Conservation (phyloP, 2,329 filamentous ascomycete species). For the Raffaelea arxii region DNA sequence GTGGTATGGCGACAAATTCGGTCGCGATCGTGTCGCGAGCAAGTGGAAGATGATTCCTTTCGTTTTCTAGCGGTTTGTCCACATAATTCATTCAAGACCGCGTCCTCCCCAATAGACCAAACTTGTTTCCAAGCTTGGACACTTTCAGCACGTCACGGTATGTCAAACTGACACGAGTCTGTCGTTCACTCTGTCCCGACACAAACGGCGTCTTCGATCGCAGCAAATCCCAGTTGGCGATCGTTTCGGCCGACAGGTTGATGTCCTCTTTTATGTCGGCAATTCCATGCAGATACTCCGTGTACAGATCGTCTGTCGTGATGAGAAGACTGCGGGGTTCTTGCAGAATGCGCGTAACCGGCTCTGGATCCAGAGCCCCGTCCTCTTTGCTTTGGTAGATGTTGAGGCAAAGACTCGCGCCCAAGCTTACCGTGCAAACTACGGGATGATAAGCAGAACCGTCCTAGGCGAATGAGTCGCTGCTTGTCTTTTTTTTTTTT, state of each 20-base stretch:
- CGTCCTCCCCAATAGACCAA: conserved; percentile 37
- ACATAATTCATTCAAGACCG: conserved; percentile 14
- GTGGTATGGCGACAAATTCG: conserved; percentile 76
- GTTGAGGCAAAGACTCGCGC: conserved; percentile 67
- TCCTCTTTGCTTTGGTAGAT: conserved; percentile 56
- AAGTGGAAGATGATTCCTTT: conserved; percentile 72
- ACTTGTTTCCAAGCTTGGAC: conserved; percentile 59
- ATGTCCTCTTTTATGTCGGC: conserved; percentile 56
- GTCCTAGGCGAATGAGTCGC: conserved; percentile 39
- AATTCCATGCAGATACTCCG: conserved; percentile 66
- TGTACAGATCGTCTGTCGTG: conserved; percentile 60
- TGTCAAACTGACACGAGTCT: conserved; percentile 61
- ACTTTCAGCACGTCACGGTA: conserved; percentile 82
- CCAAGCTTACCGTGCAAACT: conserved; percentile 84
- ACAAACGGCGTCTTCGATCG: conserved; percentile 34
- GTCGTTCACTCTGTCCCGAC: conserved; percentile 46
- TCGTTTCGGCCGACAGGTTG: conserved; percentile 46
- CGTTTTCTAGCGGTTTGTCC: conserved; percentile 46
- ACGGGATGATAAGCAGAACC: conserved; percentile 78
- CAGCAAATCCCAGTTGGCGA: conserved; percentile 66
- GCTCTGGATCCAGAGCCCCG: conserved; percentile 43
- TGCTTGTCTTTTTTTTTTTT: neutral
- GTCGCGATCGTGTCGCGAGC: conserved; percentile 46
- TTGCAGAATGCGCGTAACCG: conserved; percentile 58
- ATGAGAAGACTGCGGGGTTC: conserved; percentile 75